Conservation (phyloP, 176 grass and related monocot genomes). For the Typha latifolia region DNA sequence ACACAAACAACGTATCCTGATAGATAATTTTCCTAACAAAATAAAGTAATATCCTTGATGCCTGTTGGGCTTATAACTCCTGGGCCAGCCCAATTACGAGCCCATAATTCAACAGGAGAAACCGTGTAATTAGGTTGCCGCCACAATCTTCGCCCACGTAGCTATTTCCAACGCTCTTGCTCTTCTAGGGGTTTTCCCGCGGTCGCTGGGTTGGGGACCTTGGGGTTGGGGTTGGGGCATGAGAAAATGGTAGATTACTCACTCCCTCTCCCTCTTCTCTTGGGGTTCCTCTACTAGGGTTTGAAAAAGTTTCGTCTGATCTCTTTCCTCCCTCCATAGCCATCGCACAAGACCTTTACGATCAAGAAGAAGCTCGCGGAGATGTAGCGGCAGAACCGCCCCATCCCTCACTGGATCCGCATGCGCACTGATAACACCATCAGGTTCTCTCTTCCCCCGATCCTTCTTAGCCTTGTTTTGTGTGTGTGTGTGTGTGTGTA, state of each 20-base stretch:
- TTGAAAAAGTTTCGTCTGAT: background rate
- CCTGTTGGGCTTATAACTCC: no score
- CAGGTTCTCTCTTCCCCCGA: conserved; percentile 26
- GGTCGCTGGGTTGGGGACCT: conserved; percentile 14
- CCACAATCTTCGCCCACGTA: no score
- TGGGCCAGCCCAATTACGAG: no score
- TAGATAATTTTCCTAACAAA: no score
- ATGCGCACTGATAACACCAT: conserved; percentile 87
- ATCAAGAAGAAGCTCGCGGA: conserved; percentile 96
- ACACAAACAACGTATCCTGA: no score
- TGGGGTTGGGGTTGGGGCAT: conserved; percentile 15
- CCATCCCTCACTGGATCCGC: conserved; percentile 95
- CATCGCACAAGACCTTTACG: conserved; percentile 88
- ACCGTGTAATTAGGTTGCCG: no score
- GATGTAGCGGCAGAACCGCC: conserved; percentile 93
- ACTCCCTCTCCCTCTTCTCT: background rate
- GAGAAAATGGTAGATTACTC: conserved; percentile 38
- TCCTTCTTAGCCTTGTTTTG: background rate
- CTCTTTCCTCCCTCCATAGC: conserved; percentile 13
- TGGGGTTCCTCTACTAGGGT: background rate
- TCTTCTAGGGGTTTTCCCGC: conserved; percentile 8
- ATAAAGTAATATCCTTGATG: no score
- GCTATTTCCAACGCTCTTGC: no score
- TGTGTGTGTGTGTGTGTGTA: no score
- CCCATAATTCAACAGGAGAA: no score